phyloP scores from a whole-genome alignment of 2,329 filamentous ascomycete species.

The Myriosclerotinia curreyana region DNA sequence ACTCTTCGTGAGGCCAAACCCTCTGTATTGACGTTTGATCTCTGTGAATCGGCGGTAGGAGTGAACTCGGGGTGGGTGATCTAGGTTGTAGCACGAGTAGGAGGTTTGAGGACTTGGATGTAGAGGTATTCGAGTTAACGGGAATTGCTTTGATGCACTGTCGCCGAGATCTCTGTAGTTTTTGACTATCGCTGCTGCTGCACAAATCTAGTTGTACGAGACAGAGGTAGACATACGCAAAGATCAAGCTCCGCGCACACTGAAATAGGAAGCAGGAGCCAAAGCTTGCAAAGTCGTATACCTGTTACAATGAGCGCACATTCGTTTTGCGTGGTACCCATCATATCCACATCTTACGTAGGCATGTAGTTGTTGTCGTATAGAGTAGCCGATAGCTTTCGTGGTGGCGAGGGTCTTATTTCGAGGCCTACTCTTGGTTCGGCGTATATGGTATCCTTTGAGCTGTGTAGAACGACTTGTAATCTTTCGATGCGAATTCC shows the following conservation, averaged over 20 bases:
- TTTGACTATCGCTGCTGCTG: background rate
- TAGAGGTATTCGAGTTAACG: no score
- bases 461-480: background rate
- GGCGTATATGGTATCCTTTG: background rate
- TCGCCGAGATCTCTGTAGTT: background rate
- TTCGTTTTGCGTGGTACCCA: no score
- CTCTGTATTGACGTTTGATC: background rate
- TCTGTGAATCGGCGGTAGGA: background rate
- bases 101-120: no score
- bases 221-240: no score
- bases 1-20: background rate
- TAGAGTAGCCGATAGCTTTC: no score
- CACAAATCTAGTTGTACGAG: no score
- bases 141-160: no score
- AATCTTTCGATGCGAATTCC: background rate
- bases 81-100: background rate
- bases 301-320: no score
- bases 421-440: no score
- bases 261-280: background rate
- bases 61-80: background rate
- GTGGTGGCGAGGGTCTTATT: no score
- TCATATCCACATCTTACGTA: no score
- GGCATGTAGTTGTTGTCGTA: no score
- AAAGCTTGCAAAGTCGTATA: background rate
- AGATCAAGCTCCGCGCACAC: background rate